These are phyloP conservation scores for Umbelopsis sp. DNA, from an alignment of 192 early-diverging fungal genomes.

Conservation along the genomic window DNA sequence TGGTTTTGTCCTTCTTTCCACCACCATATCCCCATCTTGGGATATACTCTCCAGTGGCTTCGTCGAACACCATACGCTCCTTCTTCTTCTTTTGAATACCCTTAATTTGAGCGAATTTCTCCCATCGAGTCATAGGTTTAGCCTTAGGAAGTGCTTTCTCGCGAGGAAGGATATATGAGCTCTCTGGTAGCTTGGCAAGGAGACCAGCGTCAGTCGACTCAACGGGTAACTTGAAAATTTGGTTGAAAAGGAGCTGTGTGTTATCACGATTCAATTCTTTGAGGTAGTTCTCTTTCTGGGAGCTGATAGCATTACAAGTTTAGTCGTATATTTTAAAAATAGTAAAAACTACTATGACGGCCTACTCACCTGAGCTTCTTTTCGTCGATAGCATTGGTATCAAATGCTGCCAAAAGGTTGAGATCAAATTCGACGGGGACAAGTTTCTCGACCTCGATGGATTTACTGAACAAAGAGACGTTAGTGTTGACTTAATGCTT, in stretches of 20 bases:
- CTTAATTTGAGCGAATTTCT: constrained; percentile 97
- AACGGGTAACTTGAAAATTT: constrained; percentile 81
- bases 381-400: constrained; percentile 81
- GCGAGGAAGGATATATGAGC: constrained; percentile 72
- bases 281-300: constrained; percentile 61
- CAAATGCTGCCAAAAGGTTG: constrained; percentile 78
- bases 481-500: neutral
- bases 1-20: constrained; percentile 69
- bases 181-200: constrained; percentile 77
- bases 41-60: constrained; percentile 77
- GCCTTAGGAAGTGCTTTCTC: constrained; percentile 93
- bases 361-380: constrained; percentile 50
- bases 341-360: neutral
- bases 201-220: constrained; percentile 70
- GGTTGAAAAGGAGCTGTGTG: constrained; percentile 85
- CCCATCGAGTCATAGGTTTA: constrained; percentile 94
- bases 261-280: constrained; percentile 75
- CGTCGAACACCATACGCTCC: constrained; percentile 83
- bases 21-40: constrained; percentile 91
- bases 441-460: constrained; percentile 80
- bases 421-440: constrained; percentile 89
- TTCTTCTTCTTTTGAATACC: constrained; percentile 90
- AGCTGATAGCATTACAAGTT: constrained; percentile 26
- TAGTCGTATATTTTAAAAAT: neutral
- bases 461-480: constrained; percentile 48